Conservation (phyloP, 1,284 basidiomycete genomes). For the Ustilago loliicola region DNA sequence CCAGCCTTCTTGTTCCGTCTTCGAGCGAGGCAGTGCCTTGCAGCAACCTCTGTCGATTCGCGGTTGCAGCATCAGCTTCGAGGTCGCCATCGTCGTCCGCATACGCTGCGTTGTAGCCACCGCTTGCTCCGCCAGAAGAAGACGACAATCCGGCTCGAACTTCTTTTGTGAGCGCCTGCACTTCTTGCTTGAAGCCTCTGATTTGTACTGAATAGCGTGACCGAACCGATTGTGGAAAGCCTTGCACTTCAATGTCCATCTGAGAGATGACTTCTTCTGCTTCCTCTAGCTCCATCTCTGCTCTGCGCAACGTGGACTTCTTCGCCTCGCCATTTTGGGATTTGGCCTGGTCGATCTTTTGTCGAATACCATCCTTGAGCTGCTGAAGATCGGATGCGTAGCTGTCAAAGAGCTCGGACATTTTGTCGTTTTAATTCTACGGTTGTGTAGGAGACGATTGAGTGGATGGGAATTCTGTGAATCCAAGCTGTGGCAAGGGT, state of each 20-base stretch:
- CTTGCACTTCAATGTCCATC: conserved; percentile 99
- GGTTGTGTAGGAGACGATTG: not conserved
- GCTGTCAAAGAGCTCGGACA: conserved; percentile 69
- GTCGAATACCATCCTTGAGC: conserved; percentile 56
- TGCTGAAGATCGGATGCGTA: conserved; percentile 67
- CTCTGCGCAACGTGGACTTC: conserved; percentile 83
- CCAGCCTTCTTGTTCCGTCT: conserved; percentile 77
- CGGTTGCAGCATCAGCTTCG: conserved; percentile 47
- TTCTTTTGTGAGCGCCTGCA: conserved; percentile 58
- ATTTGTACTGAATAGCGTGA: conserved; percentile 59
- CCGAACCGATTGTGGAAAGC: conserved; percentile 79
- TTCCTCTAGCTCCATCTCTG: conserved; percentile 96
- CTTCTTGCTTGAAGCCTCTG: conserved; percentile 51
- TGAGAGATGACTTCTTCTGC: conserved; percentile 95
- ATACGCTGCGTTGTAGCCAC: conserved; percentile 34
- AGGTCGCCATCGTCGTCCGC: conserved; percentile 51
- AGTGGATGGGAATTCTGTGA: not conserved
- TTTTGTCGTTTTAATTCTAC: conserved; percentile 19
- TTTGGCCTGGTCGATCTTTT: conserved; percentile 49
- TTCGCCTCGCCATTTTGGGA: conserved; percentile 76
- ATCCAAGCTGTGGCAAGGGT: not conserved
- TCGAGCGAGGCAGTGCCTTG: conserved; percentile 71
- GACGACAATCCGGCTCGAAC: conserved; percentile 33
- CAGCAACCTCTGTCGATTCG: conserved; percentile 72
- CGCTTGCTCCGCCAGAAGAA: conserved; percentile 17